Evolutionary conservation across 2,329 filamentous ascomycete genomes (phyloP), one percentile per base, ranked within the genome.

Genomic region (Tolypocladium tundrense): DNA sequence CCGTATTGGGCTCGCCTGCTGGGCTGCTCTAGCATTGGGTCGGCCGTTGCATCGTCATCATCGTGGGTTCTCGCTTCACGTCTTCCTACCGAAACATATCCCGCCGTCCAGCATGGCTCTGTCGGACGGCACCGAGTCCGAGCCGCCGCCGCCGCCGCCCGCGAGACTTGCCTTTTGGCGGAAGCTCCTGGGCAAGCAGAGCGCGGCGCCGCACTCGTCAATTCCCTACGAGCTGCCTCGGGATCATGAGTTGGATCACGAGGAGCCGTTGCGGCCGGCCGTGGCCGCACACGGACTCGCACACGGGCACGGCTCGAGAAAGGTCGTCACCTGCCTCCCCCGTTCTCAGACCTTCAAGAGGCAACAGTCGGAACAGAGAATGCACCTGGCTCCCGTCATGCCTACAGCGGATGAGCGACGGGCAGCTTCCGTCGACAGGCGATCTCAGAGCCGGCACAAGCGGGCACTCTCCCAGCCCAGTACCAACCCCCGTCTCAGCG

Each of bases 341-440:
- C 83, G 90, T 54, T 78, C 86, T 5, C 84, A 87, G 65, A 95
- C 90, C 0, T 91, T 95, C 73, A 88, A 86, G 72, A 84, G 91
- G 65, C 90, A 93, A 70, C 83, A 88, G 69, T 93, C 90, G 35
- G 92, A 96, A 72, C 81, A 83, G 61, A 82, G 91, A 64, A 84
- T 88, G 64, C 87, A 85, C 66, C 78, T 96, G 57, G 78, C 87
- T 59, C 85, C 88, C 51, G 78, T 85, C 48, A 77, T 86, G 53
- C 80, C 83, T 7, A 82, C 84, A 39, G 73, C 79, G 33, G 81
- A 82, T 43, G 88, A 91, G 72, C 83, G 88, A 63, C 83, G 91
- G 67, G 85, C 90, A 13, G 77, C 85, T 16, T 93, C 88, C 10
- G 79, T 83, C 53, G 88, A 86, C 65, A 74, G 81, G 56, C 77